phyloP scores from a whole-genome alignment of 805 yeast species.

The Wickerhamomyces pijperi region DNA sequence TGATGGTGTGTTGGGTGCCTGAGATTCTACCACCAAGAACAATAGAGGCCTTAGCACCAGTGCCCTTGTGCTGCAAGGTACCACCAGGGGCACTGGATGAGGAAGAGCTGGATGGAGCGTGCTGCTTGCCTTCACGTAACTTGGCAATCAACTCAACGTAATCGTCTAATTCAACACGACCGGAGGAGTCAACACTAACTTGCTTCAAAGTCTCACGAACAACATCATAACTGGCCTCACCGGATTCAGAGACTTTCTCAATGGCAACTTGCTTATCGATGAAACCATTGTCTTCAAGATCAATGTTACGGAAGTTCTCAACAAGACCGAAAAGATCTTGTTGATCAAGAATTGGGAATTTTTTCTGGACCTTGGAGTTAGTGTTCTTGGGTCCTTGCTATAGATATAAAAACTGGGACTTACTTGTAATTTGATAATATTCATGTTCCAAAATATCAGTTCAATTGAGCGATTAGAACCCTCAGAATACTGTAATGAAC shows the following conservation, averaged over 20 bases:
- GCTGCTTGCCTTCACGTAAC: slow-evolving; percentile 42
- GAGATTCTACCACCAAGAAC: slow-evolving; percentile 79
- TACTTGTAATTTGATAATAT: not conserved
- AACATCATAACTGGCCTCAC: slow-evolving; percentile 78
- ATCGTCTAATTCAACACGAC: slow-evolving; percentile 93
- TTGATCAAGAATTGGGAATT: slow-evolving; percentile 77
- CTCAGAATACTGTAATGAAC: too few relatives aligned
- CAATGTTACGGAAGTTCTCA: slow-evolving; percentile 80
- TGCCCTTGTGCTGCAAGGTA: slow-evolving; percentile 35
- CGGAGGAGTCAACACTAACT: slow-evolving; percentile 91
- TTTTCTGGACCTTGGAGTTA: slow-evolving; percentile 35
- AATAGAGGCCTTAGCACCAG: slow-evolving; percentile 59
- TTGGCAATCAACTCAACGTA: slow-evolving; percentile 79
- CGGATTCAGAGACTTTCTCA: slow-evolving; percentile 68
- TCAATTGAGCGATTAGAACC: too few relatives aligned
- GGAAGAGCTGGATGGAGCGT: slow-evolving; percentile 22
- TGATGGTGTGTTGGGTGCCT: slow-evolving; percentile 91
- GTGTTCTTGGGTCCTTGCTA: slow-evolving; percentile 4
- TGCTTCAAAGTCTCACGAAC: slow-evolving; percentile 88
- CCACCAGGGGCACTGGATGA: slow-evolving; percentile 16
- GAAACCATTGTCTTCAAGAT: slow-evolving; percentile 87
- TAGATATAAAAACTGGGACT: too few relatives aligned
- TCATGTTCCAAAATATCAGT: not conserved
- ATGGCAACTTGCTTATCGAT: slow-evolving; percentile 86
- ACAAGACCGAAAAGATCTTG: slow-evolving; percentile 77